phyloP scores from a whole-genome alignment of 2,329 filamentous ascomycete genomes.

The Phialocephala sp. region DNA sequence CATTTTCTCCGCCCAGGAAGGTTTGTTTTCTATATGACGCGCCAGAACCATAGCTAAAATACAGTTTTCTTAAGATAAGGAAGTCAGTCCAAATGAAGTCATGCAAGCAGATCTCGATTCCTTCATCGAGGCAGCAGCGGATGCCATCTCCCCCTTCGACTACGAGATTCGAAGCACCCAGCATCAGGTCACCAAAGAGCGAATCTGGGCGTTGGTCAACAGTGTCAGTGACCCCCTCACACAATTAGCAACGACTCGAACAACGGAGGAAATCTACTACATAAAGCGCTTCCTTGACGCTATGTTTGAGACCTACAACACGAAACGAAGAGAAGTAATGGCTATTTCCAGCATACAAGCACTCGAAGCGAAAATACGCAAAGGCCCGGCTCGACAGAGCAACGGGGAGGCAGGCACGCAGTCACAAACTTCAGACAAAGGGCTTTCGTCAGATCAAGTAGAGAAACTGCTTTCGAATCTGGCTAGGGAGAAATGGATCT shows the following conservation, averaged over 20 bases:
- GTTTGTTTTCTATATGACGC: slow-evolving; percentile 21
- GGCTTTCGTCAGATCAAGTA: slow-evolving; percentile 78
- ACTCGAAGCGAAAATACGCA: slow-evolving; percentile 69
- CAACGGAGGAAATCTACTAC: slow-evolving; percentile 85
- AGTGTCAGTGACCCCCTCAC: slow-evolving; percentile 83
- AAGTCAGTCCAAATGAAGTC: slow-evolving; percentile 64
- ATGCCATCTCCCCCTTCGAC: slow-evolving; percentile 79
- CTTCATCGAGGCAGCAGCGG: slow-evolving; percentile 73
- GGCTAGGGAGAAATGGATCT: slow-evolving; percentile 83
- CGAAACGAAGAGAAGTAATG: slow-evolving; percentile 78
- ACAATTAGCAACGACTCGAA: slow-evolving; percentile 83
- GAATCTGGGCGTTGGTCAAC: slow-evolving; percentile 87
- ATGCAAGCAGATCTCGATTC: slow-evolving; percentile 69
- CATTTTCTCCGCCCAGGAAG: slow-evolving; percentile 63
- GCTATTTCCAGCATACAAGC: slow-evolving; percentile 82
- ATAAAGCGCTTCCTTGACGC: slow-evolving; percentile 85
- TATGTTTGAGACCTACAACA: slow-evolving; percentile 93
- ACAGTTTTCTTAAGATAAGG: slow-evolving; percentile 48
- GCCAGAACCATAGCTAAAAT: slow-evolving; percentile 12
- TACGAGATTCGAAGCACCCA: slow-evolving; percentile 80
- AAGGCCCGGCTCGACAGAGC: slow-evolving; percentile 47
- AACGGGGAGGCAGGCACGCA: slow-evolving; percentile 43
- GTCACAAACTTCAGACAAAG: slow-evolving; percentile 49
- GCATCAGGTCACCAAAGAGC: slow-evolving; percentile 70
- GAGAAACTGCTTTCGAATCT: slow-evolving; percentile 73